These are phyloP conservation scores for Tulasnella sp. DNA, from an alignment of 768 basidiomycete genomes.

Conservation along the genomic window DNA sequence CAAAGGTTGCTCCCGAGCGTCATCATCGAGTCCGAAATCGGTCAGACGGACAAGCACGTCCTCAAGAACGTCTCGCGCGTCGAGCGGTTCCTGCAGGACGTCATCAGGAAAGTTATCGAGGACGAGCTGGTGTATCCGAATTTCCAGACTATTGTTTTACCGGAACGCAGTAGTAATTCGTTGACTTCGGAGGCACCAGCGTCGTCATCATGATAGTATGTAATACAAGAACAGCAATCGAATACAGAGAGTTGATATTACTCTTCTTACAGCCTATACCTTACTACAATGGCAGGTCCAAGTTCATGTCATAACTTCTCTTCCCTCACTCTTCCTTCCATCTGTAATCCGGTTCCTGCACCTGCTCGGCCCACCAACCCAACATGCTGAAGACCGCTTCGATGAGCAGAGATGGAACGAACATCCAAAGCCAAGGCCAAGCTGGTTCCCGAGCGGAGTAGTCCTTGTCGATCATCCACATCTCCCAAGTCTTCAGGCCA, in stretches of 20 bases:
- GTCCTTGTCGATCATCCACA: neutral
- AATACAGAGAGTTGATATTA: neutral
- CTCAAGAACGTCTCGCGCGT: conserved; percentile 92
- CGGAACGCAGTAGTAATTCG: neutral
- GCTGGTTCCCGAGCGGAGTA: neutral
- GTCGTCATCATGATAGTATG: neutral
- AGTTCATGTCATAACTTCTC: neutral
- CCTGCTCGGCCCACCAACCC: neutral
- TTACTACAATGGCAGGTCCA: neutral
- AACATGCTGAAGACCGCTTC: neutral
- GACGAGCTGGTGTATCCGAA: conserved; percentile 98
- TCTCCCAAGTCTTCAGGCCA: neutral
- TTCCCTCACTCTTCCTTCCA: neutral
- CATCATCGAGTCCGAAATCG: conserved; percentile 93
- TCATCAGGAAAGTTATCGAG: conserved; percentile 87
- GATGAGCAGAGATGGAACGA: neutral
- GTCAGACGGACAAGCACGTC: conserved; percentile 90
- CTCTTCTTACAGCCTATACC: neutral
- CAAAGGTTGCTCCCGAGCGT: conserved; percentile 76
- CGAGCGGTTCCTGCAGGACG: conserved; percentile 90
- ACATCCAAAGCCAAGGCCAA: neutral
- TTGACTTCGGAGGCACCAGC: neutral
- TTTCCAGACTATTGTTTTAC: conserved; percentile 56
- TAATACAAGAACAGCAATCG: neutral
- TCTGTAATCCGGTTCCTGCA: neutral